These are phyloP conservation scores for Dothideomycetes sp. DNA, from an alignment of 2,329 filamentous ascomycete species.

Conservation along the genomic window DNA sequence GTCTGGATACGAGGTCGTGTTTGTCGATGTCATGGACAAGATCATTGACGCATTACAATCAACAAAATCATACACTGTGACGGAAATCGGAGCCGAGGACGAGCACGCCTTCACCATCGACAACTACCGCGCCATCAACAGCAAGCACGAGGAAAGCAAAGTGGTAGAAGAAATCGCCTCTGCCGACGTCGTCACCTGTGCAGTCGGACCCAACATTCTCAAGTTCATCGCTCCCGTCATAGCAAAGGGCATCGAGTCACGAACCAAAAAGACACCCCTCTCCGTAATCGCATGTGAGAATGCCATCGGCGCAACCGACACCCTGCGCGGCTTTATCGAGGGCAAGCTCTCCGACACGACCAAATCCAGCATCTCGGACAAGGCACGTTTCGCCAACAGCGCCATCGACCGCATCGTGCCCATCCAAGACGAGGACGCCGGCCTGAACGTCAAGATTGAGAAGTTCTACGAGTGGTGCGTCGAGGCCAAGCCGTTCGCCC, in stretches of 20 bases:
- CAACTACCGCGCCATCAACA: slow-evolving; percentile 97
- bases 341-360: slow-evolving; percentile 59
- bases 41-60: slow-evolving; percentile 72
- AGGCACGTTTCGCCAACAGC: slow-evolving; percentile 89
- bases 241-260: slow-evolving; percentile 79
- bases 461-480: slow-evolving; percentile 99
- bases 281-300: slow-evolving; percentile 98
- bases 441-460: slow-evolving; percentile 88
- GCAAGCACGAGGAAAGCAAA: slow-evolving; percentile 69
- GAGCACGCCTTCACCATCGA: slow-evolving; percentile 73
- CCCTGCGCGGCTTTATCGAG: slow-evolving; percentile 64
- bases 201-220: slow-evolving; percentile 90
- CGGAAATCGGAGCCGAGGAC: slow-evolving; percentile 79
- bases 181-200: slow-evolving; percentile 89
- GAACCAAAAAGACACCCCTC: slow-evolving; percentile 56
- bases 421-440: slow-evolving; percentile 67
- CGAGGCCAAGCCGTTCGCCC: slow-evolving; percentile 72
- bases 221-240: slow-evolving; percentile 94
- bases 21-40: slow-evolving; percentile 82
- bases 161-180: slow-evolving; percentile 76
- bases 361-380: slow-evolving; percentile 55
- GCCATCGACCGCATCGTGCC: slow-evolving; percentile 98
- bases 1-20: slow-evolving; percentile 91
- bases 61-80: slow-evolving; percentile 73
- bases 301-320: slow-evolving; percentile 87